These are phyloP conservation scores for Alectoria sarmentosa DNA, from an alignment of 495 filamentous ascomycete genomes.

Conservation along the genomic window DNA sequence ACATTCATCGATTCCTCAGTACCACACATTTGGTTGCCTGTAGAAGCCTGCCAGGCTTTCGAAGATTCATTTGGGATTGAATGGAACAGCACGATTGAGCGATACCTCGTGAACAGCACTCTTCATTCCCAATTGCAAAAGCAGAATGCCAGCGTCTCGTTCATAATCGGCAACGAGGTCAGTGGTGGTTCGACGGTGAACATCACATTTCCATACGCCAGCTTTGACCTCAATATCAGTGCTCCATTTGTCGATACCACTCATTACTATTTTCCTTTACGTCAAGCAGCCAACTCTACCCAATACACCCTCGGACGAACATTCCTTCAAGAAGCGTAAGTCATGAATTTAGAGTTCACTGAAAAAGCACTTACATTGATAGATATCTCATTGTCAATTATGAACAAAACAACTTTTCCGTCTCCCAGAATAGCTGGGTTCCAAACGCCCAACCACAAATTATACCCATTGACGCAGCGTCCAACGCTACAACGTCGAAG, in stretches of 20 bases:
- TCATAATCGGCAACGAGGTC: slow-evolving; percentile 40
- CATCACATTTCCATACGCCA: slow-evolving; percentile 46
- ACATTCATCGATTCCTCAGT: slow-evolving; percentile 49
- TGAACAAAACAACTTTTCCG: slow-evolving; percentile 25
- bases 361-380: slow-evolving; percentile 2
- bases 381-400: slow-evolving; percentile 30
- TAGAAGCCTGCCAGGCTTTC: slow-evolving; percentile 44
- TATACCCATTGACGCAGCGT: slow-evolving; percentile 20
- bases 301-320: slow-evolving; percentile 50
- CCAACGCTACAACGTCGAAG: slow-evolving; percentile 11
- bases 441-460: slow-evolving; percentile 17
- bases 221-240: slow-evolving; percentile 44
- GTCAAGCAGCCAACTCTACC: slow-evolving; percentile 39
- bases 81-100: slow-evolving; percentile 36
- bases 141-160: slow-evolving; percentile 44
- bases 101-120: slow-evolving; percentile 47
- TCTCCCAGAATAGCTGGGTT: slow-evolving; percentile 22
- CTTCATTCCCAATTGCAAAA: slow-evolving; percentile 39
- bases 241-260: slow-evolving; percentile 35
- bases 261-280: slow-evolving; percentile 46
- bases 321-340: slow-evolving; percentile 50
- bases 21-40: slow-evolving; percentile 50
- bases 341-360: background rate
- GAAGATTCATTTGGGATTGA: slow-evolving; percentile 46
- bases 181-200: slow-evolving; percentile 38